Evolutionary conservation across 768 basidiomycete species (phyloP).

Genomic region (Termitomyces sp.): DNA sequence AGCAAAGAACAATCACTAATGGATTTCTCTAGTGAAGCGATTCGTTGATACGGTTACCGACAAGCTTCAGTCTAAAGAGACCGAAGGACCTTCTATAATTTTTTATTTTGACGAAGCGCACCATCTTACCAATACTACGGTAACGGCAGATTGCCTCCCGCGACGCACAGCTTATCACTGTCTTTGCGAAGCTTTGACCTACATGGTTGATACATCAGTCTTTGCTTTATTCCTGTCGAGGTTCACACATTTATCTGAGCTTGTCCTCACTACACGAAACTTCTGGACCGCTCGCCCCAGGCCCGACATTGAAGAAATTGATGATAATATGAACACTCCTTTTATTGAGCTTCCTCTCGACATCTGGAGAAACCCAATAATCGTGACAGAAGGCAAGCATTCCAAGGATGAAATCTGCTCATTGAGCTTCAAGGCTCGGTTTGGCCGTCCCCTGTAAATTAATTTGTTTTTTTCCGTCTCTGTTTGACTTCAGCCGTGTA

Average conservation of each 20-base stretch:
- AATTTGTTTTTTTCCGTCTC: too few species aligned
- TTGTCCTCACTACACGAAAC: too few species aligned
- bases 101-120: conserved; percentile 2
- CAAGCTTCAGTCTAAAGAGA: background rate
- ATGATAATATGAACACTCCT: background rate
- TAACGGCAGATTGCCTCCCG: background rate
- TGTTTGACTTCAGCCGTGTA: too few species aligned
- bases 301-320: too few species aligned
- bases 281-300: too few species aligned
- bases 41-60: background rate
- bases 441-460: too few species aligned
- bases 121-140: background rate
- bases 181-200: background rate
- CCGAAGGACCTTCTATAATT: background rate
- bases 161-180: background rate
- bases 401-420: background rate
- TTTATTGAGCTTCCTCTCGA: background rate
- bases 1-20: background rate
- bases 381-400: background rate
- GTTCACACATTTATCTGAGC: too few species aligned
- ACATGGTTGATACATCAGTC: background rate
- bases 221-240: background rate
- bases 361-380: background rate
- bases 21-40: background rate
- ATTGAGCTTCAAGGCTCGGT: background rate